phyloP scores from a whole-genome alignment of 148 eudicot genomes.

The Rhododendron kiyosumense region DNA sequence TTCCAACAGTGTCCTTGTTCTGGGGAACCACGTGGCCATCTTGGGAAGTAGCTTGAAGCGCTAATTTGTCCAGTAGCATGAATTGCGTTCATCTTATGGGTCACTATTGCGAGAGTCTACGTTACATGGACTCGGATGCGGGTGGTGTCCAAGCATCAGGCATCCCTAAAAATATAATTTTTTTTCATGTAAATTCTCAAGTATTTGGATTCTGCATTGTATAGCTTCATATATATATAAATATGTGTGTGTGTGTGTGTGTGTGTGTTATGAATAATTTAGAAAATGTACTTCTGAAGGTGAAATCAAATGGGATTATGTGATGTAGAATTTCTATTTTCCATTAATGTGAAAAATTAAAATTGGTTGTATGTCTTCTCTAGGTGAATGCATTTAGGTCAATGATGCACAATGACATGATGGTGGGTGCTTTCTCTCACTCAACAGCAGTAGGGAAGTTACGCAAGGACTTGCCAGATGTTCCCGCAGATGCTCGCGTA shows the following conservation, averaged over 20 bases:
- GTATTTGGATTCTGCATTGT: not conserved
- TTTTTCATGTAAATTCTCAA: too few relatives aligned
- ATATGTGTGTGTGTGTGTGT: too few relatives aligned
- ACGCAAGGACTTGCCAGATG: conserved; percentile 78
- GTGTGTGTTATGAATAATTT: not conserved
- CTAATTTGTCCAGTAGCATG: not conserved
- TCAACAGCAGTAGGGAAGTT: conserved; percentile 96
- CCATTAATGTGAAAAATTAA: not conserved
- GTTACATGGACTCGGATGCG: not conserved
- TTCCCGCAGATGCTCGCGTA: conserved; percentile 70
- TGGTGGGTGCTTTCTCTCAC: conserved; percentile 98
- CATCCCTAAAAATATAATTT: not conserved
- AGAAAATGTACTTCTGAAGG: not conserved
- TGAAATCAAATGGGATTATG: not conserved
- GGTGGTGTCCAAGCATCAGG: not conserved
- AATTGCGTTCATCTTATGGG: not conserved
- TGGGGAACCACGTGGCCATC: not conserved
- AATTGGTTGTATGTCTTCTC: conserved; percentile 3
- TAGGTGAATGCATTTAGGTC: conserved; percentile 93
- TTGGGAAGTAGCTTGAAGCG: not conserved
- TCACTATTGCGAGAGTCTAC: not conserved
- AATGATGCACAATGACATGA: conserved; percentile 88
- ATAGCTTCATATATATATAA: not conserved
- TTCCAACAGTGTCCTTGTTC: not conserved
- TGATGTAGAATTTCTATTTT: not conserved